Evolutionary conservation across 2,329 filamentous ascomycete genomes (phyloP), one percentile per base, ranked within the genome.

Genomic region (Pseudohalonectria lignicola): DNA sequence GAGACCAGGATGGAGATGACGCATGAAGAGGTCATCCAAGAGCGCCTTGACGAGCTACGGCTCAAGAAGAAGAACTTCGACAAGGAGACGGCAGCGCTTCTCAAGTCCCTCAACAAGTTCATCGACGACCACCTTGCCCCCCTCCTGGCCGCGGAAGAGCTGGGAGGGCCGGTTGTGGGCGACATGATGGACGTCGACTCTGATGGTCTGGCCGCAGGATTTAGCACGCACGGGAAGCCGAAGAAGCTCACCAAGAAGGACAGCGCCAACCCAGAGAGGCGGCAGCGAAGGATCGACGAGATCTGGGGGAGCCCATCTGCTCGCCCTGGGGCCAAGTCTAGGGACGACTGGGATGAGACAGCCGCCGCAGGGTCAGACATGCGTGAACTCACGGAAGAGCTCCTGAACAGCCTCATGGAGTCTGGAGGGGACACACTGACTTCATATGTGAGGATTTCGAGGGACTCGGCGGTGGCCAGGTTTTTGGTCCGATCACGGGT

Each of bases 141-240:
- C 3, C 83, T 90, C 76, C 66, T 94, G 31, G 86, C 85, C 6
- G 83, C 84, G 1, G 86, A 93, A 60, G 83, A 87, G 51, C 67
- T 88, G 1, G 86, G 86, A 7, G 86, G 86, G 0, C 86, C 86
- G 0, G 80, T 87, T 10, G 84, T 88, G 1, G 84, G 86, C 4
- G 81, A 86, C 46, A 66, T 80, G 48, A 67, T 82, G 51, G 76
- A 82, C 55, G 51, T 83, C 17, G 60, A 78, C 64, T 48, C 71
- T 8, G 71, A 81, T 32, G 72, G 71, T 45, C 58, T 80, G 5
- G 69, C 66, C 5, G 70, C 67, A 8, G 76, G 74, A 2, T 80
- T 80, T 53, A 79, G 66, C 46, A 57, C 71, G 0, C 70, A 76
- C 41, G 76, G 75, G 11, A 75, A 71, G 43, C 60, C 61, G 16